Evolutionary conservation across 805 yeast genomes (phyloP), one percentile per base, ranked within the genome.

Genomic region (Barnettozyma siamensis): DNA sequence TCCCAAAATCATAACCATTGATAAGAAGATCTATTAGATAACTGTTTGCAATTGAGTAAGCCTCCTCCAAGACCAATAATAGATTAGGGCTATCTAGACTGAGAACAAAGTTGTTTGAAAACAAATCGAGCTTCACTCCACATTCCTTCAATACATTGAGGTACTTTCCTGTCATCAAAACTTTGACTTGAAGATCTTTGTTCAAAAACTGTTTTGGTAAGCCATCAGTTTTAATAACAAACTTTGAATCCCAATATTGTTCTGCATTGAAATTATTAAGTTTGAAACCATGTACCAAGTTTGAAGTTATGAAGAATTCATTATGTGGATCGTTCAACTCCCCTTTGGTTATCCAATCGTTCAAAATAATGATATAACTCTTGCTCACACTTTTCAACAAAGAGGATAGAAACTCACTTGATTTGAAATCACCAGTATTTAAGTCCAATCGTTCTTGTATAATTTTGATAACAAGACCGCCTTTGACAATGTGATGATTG

Each of bases 81-180:
- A 89, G 62, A 48, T 73, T 73, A 0, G 69, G 55, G 20, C 71
- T 50, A 55, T 57, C 50, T 54, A 66, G 41, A 33, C 57, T 50
- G 40, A 65, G 57, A 18, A 70, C 58, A n/a, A 58, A 28, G n/a
- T 30, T 43, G 21, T 45, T 40, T 3, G 49, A 41, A 19, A 50
- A 53, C 10, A 49, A n/a, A 33, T 52, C 54, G 33, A 53, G 11
- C 0, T 51, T 52, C 3, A 75, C 63, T 0, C 81, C 83, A 53
- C 85, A 79, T 42, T 72, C 78, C 41, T 76, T 72, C 33, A 84
- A 68, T 3, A 91, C 80, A 53, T 87, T 85, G 42, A 88, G 64
- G 51, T 81, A 81, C 60, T 88, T 89, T 2, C 99, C 99, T 0
- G 96, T 86, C 38, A 79, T 66, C 19, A 91, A 64, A 0, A 91